A percentile compares a stretch with the other conserved stretches of the same genome.
phyloP scores from a whole-genome alignment of 2,329 filamentous ascomycete genomes.

The Rhynchosporium agropyri region DNA sequence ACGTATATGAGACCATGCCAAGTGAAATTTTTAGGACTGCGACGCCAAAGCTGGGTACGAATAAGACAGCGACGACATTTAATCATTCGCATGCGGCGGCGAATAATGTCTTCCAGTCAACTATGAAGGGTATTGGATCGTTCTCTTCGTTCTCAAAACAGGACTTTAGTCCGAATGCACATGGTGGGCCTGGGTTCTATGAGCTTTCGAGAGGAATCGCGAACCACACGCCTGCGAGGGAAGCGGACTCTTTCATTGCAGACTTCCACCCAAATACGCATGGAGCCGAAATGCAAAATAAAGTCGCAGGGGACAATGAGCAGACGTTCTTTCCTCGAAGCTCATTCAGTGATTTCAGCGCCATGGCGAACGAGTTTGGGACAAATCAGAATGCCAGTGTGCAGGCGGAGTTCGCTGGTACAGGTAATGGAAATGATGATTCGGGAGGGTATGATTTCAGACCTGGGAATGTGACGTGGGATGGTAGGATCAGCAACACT shows the following conservation, averaged over 20 bases:
- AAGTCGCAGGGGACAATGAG: not conserved
- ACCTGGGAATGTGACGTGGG: not conserved
- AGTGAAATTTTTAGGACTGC: not conserved
- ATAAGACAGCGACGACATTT: not conserved
- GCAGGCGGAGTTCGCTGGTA: not conserved
- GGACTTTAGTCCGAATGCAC: not conserved
- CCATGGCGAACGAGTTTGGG: not conserved
- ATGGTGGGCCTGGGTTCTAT: not conserved
- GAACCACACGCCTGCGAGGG: not conserved
- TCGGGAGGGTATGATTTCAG: not conserved
- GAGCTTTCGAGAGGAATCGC: conserved; percentile 1
- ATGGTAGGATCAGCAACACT: not conserved
- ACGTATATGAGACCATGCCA: not conserved
- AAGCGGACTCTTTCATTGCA: conserved; percentile 1
- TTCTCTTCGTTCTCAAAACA: not conserved
- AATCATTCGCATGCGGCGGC: conserved; percentile 7
- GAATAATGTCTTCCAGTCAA: conserved; percentile 5
- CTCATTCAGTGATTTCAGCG: not conserved
- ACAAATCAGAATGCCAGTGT: not conserved
- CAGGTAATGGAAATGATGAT: not conserved
- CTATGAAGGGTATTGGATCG: not conserved
- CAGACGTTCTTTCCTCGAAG: not conserved
- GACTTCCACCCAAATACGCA: not conserved
- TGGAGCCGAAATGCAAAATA: not conserved
- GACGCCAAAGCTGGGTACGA: not conserved